A percentile compares a stretch with the other conserved stretches of the same genome.
Evolutionary conservation across 2,329 filamentous ascomycete genomes (phyloP).

Genomic region (Xylaria sp.): DNA sequence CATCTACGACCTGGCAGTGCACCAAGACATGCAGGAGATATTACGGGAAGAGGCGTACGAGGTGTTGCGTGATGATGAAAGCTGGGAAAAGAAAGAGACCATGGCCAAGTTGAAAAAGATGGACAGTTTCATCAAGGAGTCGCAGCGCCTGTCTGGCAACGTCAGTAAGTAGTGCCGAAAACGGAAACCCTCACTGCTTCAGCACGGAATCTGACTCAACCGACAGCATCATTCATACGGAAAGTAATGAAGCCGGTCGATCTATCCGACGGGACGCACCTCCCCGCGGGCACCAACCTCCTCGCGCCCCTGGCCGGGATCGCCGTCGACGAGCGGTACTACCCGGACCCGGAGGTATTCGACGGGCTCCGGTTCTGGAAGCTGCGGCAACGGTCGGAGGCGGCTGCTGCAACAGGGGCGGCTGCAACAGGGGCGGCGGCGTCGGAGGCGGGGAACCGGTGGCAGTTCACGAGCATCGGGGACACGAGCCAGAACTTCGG

Average conservation of each 20-base stretch:
- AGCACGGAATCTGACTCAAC: constrained; percentile 6
- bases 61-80: constrained; percentile 41
- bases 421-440: constrained; percentile 19
- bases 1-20: constrained; percentile 55
- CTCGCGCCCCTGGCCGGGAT: constrained; percentile 44
- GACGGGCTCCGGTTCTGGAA: constrained; percentile 45
- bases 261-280: constrained; percentile 56
- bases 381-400: constrained; percentile 33
- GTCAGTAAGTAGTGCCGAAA: constrained; percentile 36
- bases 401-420: background rate
- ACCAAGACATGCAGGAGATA: constrained; percentile 53
- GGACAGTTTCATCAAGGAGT: constrained; percentile 46
- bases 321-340: constrained; percentile 42
- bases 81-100: constrained; percentile 40
- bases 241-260: constrained; percentile 54
- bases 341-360: constrained; percentile 41
- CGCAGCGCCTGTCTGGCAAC: constrained; percentile 40
- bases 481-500: constrained; percentile 43
- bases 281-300: constrained; percentile 48
- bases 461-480: constrained; percentile 42
- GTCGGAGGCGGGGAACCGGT: constrained; percentile 19
- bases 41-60: constrained; percentile 54
- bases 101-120: constrained; percentile 44
- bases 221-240: constrained; percentile 49
- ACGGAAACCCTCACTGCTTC: no score